Conservation (phyloP, 2,329 filamentous ascomycete genomes). For the Epichloe festucae region DNA sequence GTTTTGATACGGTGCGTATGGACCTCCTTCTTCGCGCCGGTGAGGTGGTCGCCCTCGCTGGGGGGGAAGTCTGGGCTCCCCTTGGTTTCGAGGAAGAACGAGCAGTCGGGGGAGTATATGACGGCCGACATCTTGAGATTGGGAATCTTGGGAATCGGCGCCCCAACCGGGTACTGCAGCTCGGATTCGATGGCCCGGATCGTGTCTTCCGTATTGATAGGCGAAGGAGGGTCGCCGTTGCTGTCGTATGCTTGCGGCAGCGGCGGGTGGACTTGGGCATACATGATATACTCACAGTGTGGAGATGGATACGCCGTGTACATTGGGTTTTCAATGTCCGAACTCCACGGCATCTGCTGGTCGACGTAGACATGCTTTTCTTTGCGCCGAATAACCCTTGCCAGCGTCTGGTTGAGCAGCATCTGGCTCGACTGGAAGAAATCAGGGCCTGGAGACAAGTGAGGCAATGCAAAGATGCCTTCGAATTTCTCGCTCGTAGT, state of each 20-base stretch:
- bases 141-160: slow-evolving; percentile 41
- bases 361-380: slow-evolving; percentile 41
- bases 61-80: slow-evolving; percentile 44
- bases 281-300: slow-evolving; percentile 82
- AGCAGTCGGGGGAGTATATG: slow-evolving; percentile 58
- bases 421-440: slow-evolving; percentile 46
- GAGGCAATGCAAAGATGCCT: slow-evolving; percentile 81
- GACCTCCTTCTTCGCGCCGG: slow-evolving; percentile 48
- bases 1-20: slow-evolving; percentile 42
- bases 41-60: slow-evolving; percentile 40
- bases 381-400: slow-evolving; percentile 52
- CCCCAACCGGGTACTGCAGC: slow-evolving; percentile 47
- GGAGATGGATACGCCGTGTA: slow-evolving; percentile 48
- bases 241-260: slow-evolving; percentile 22
- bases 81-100: slow-evolving; percentile 51
- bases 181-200: slow-evolving; percentile 48
- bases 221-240: slow-evolving; percentile 17
- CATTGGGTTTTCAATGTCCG: slow-evolving; percentile 47
- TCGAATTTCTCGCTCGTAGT: slow-evolving; percentile 90
- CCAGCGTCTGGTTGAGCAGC: slow-evolving; percentile 62
- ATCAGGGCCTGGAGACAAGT: slow-evolving; percentile 52
- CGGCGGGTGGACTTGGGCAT: slow-evolving; percentile 60
- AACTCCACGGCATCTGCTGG: slow-evolving; percentile 62
- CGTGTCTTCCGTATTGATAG: slow-evolving; percentile 22
- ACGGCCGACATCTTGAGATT: slow-evolving; percentile 48